Evolutionary conservation across 805 yeast species (phyloP).

Genomic region (Naumovozyma dairenensis): DNA sequence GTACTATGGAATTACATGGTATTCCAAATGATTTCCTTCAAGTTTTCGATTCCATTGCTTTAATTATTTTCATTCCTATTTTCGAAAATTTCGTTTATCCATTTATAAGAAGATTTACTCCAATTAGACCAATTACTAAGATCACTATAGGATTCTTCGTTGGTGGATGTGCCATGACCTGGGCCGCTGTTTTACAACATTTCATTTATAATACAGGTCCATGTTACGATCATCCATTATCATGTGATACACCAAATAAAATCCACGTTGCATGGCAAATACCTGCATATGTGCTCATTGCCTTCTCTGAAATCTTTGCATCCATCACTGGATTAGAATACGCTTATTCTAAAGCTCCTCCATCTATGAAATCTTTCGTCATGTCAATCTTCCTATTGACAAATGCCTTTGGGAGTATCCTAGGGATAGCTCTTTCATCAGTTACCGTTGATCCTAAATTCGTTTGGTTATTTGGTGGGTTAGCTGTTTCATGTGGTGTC

Average conservation of each 20-base stretch:
- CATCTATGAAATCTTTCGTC: conserved; percentile 35
- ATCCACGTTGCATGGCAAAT: conserved; percentile 63
- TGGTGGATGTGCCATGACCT: conserved; percentile 56
- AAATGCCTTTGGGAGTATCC: conserved; percentile 67
- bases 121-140: conserved; percentile 62
- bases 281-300: conserved; percentile 59
- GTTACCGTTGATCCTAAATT: conserved; percentile 60
- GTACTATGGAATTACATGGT: conserved; percentile 62
- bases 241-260: conserved; percentile 27
- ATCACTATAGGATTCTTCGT: conserved; percentile 62
- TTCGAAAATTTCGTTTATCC: conserved; percentile 54
- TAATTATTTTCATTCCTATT: conserved; percentile 70
- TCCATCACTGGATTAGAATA: conserved; percentile 76
- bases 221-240: conserved; percentile 54
- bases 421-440: conserved; percentile 64
- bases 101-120: conserved; percentile 36
- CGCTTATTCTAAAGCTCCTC: conserved; percentile 78
- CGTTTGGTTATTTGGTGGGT: conserved; percentile 58
- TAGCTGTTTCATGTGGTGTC: conserved; percentile 47
- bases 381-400: conserved; percentile 54
- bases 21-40: conserved; percentile 74
- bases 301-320: conserved; percentile 68
- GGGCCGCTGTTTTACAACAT: conserved; percentile 68
- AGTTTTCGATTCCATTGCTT: conserved; percentile 64
- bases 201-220: conserved; percentile 63